Conservation (phyloP, 1,284 basidiomycete species). For the Pyrrhoderma lamaoense region DNA sequence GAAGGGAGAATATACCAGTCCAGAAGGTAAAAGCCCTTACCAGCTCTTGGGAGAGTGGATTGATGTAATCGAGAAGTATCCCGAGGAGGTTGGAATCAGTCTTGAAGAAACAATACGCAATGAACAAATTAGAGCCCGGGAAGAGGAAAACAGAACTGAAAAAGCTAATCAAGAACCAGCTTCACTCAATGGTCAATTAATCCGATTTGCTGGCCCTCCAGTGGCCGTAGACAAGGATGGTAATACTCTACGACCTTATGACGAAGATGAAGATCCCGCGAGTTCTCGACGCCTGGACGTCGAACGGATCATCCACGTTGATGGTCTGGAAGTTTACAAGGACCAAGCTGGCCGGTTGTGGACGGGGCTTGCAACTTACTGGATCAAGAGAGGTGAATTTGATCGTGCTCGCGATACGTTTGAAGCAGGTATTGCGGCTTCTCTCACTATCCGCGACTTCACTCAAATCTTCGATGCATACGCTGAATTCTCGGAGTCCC, state of each 20-base stretch:
- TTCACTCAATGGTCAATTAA: conserved; percentile 54
- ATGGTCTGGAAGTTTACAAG: conserved; percentile 85
- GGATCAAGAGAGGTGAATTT: conserved; percentile 96
- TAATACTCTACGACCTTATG: conserved; percentile 46
- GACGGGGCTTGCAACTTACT: conserved; percentile 96
- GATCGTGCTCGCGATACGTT: conserved; percentile 84
- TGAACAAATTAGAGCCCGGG: conserved; percentile 34
- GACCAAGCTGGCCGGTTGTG: conserved; percentile 96
- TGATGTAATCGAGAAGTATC: conserved; percentile 84
- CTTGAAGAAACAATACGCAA: conserved; percentile 64
- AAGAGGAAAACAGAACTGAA: conserved; percentile 26
- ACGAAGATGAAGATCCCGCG: conserved; percentile 79
- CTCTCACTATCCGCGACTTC: conserved; percentile 95
- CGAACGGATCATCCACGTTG: conserved; percentile 75
- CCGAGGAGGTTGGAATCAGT: conserved; percentile 89
- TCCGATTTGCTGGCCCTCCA: conserved; percentile 70
- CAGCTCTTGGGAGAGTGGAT: conserved; percentile 92
- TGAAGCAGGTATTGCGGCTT: conserved; percentile 77
- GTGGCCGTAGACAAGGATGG: conserved; percentile 45
- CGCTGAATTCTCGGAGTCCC: conserved; percentile 87
- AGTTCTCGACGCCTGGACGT: conserved; percentile 77
- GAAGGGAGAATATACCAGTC: conserved; percentile 77
- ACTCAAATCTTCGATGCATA: conserved; percentile 98
- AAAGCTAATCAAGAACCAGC: conserved; percentile 34
- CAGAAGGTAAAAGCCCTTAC: conserved; percentile 94